Evolutionary conservation across 352 stramenopile species (phyloP), one percentile per base, ranked within the genome.

Genomic region (Globisporangium lucens): DNA sequence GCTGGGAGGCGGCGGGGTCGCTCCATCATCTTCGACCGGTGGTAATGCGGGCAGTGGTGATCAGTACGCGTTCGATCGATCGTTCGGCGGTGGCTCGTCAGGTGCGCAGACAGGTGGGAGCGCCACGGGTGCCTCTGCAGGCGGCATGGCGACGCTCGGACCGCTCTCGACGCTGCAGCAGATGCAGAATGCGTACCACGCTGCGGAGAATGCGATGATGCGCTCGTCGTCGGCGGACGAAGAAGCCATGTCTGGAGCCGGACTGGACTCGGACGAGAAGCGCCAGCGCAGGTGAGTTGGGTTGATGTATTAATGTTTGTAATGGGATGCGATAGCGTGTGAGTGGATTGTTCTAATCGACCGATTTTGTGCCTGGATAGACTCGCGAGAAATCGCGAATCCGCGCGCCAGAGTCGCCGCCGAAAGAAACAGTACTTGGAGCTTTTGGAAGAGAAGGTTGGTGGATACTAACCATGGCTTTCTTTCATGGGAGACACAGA

Each of bases 361-460:
- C 8, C 36, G 29, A 9, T 29, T 6, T 56, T 13, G 0, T 61
- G 10, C 20, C 13, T 66, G 15, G 15, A 27, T n/a, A 87, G 83
- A 56, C 70, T 96, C 17, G 88, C 87, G 49, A 79, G 89, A 56
- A 96, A 96, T 72, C 84, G 89, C n/a, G 89, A 96, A 74, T 96
- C 89, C 3, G 89, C 89, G 6, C 85, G 89, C 41, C 89, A 96
- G 72, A 96, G 89, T 67, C 89, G 89, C 17, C 87, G 89, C 56
- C 87, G 89, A 38, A 96, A 96, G 81, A 96, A 96, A 61, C 89
- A 96, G 70, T 96, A 96, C 58, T 61, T 96, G 36, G 89, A 96
- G 72, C 70, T 96, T 27, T 69, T 96, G 7, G 89, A 96, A 74
- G 89, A 95, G 58, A 96, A 96, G 75, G 86, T 90, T 15, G 0